Conservation (phyloP, 2,329 filamentous ascomycete species). For the Nothopassalora personata region DNA sequence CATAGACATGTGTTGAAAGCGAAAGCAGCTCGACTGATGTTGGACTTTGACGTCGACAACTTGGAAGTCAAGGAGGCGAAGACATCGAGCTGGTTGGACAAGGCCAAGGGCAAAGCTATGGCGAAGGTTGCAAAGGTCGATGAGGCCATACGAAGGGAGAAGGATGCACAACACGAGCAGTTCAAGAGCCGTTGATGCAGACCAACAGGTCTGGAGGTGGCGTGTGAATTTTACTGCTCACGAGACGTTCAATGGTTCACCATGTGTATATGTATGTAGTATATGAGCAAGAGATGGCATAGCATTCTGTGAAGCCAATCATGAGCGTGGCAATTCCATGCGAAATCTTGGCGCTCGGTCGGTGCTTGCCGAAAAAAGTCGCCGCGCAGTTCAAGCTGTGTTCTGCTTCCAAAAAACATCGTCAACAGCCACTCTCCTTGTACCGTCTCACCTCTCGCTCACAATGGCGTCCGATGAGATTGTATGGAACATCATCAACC, state of each 20-base stretch:
- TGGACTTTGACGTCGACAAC: neutral
- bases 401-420: neutral
- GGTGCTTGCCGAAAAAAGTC: neutral
- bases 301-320: no score
- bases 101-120: neutral
- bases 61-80: neutral
- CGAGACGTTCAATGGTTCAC: neutral
- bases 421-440: neutral
- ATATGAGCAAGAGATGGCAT: neutral
- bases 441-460: neutral
- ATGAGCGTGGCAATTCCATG: no score
- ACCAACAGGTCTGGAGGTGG: neutral
- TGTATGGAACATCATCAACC: slow-evolving; percentile 94
- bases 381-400: neutral
- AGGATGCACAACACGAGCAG: neutral
- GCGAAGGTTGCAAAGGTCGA: neutral
- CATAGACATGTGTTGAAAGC: neutral
- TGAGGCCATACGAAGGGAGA: neutral
- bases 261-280: neutral
- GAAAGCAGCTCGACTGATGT: neutral
- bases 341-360: neutral
- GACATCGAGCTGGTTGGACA: neutral
- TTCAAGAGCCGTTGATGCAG: neutral
- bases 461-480: slow-evolving; percentile 89
- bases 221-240: neutral